Conservation (phyloP, 805 yeast genomes). For the Candida broadrunensis region DNA sequence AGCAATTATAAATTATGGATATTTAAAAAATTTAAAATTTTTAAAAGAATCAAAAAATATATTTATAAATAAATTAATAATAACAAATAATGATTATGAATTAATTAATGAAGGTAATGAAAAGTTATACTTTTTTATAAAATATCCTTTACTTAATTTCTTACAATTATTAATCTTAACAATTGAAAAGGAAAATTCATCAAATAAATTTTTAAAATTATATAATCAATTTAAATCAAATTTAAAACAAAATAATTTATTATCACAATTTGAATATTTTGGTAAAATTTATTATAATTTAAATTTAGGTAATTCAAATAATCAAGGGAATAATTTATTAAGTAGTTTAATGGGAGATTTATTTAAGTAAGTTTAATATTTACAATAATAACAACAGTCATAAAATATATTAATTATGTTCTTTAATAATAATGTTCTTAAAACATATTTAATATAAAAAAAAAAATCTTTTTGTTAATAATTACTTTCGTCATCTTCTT, state of each 20-base stretch:
- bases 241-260: constrained; percentile 32
- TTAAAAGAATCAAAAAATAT: constrained; percentile 36
- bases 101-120: constrained; percentile 12
- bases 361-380: constrained; percentile 19
- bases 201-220: constrained; percentile 53
- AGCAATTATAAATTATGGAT: constrained; percentile 71
- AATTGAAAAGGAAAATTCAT: constrained; percentile 45
- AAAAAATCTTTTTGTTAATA: constrained; percentile 5
- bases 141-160: constrained; percentile 57
- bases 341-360: constrained; percentile 64
- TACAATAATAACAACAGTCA: not conserved
- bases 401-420: no score
- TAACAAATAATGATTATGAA: constrained; percentile 10
- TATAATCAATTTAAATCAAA: constrained; percentile 45
- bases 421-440: not conserved
- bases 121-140: constrained; percentile 34
- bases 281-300: constrained; percentile 66
- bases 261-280: constrained; percentile 48
- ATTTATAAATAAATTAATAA: constrained; percentile 16
- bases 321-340: constrained; percentile 43
- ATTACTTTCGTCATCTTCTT: constrained; percentile 21
- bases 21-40: constrained; percentile 62
- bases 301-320: constrained; percentile 36
- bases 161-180: constrained; percentile 63
- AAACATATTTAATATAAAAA: not conserved